A percentile compares a stretch with the other conserved stretches of the same genome.
These are phyloP conservation scores for Starmerella floricola DNA, from an alignment of 805 yeast genomes.

Conservation along the genomic window DNA sequence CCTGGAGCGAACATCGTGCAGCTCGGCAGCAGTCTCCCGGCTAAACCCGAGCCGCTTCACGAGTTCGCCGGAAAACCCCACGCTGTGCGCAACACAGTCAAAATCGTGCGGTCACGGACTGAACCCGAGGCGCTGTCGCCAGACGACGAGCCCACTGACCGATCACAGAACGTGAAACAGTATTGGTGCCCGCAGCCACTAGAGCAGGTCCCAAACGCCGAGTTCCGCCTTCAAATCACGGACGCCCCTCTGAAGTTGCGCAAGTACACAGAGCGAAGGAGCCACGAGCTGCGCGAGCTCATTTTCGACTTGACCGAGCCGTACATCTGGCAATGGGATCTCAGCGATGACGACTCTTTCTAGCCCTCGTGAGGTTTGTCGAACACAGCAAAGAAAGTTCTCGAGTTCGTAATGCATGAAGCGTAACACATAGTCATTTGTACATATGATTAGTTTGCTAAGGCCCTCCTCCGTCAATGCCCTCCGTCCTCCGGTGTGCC, in stretches of 20 bases:
- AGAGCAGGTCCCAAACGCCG: background rate
- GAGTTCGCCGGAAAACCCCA: background rate
- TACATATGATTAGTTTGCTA: too few species aligned
- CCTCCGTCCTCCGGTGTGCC: too few species aligned
- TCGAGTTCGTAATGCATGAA: too few species aligned
- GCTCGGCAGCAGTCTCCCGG: conserved; percentile 12
- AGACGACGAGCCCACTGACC: background rate
- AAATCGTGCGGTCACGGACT: conserved; percentile 4
- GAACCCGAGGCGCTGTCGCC: too few species aligned
- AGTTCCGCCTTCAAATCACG: conserved; percentile 5
- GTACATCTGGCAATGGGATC: conserved; percentile 19
- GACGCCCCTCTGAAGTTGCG: conserved; percentile 19
- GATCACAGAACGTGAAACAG: background rate
- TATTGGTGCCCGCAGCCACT: conserved; percentile 13
- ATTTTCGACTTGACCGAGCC: conserved; percentile 22
- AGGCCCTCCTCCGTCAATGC: too few species aligned
- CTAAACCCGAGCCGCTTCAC: too few species aligned
- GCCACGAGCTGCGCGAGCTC: conserved; percentile 19
- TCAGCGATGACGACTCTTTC: conserved; percentile 4
- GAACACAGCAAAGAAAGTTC: too few species aligned
- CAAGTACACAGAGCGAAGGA: conserved; percentile 10
- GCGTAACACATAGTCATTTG: too few species aligned
- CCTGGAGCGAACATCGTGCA: conserved; percentile 39
- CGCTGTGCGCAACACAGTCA: conserved; percentile 1
- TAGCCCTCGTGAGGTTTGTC: background rate